Evolutionary conservation across 306 rosid species (phyloP), one percentile per base, ranked within the genome.

Genomic region (Calophaca sinica): DNA sequence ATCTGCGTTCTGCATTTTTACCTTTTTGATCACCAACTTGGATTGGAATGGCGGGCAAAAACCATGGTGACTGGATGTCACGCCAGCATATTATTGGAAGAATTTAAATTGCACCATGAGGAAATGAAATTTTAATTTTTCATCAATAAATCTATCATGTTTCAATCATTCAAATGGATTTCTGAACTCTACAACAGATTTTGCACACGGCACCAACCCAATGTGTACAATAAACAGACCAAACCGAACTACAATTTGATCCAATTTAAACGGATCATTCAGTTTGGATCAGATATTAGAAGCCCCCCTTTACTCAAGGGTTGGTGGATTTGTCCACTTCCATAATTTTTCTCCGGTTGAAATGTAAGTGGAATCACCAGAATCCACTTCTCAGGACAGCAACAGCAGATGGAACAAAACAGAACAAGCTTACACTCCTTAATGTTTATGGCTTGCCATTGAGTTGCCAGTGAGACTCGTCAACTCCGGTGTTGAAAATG

Each of bases 401-500:
- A 54, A 31, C 28, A 0, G n/a, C 49, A 52, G 62, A 26, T 53
- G 52, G 69, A 77, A 51, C 65, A 20, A 42, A 62, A 29, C 41
- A 20, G 42, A 57, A 68, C 45, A 36, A 46, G 71, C 55, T 49
- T 57, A 20, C 26, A 20, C 26, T n/a, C 31, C 53, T 80, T 60
- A 78, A 9, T 11, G 20, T 11, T 33, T 59, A 20, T 65, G 35
- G 33, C 71, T 58, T 28, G 50, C 32, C 54, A 14, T 32, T 42
- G n/a, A 35, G 10, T 68, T 81, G 69, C 79, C 83, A 81, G 61
- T 57, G 74, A n/a, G 74, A 78, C 64, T 91, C 96, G 28, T 81
- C 90, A 59, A 89, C 89, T 85, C 73, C 81, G 2, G 96, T 88
- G 86, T 87, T 87, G 87, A 85, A 91, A 58, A 88, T 82, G 77